These are phyloP conservation scores for Mycena galopus DNA, from an alignment of 768 basidiomycete genomes.

Conservation along the genomic window DNA sequence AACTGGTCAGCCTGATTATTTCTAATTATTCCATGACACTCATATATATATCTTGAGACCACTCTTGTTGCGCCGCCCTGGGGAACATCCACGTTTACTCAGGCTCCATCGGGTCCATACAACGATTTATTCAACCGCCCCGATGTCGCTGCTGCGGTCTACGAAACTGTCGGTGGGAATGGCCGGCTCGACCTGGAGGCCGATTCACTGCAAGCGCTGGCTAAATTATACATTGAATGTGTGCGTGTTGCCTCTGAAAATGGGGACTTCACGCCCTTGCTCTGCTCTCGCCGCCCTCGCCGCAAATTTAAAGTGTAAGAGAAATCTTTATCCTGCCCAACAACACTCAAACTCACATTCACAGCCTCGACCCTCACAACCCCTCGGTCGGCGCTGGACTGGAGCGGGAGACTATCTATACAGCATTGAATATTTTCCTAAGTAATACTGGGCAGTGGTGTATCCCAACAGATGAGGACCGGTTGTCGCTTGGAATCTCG, in stretches of 20 bases:
- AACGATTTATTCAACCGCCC: not conserved
- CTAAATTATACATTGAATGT: not conserved
- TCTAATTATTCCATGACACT: too few species aligned
- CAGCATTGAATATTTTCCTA: slow-evolving; percentile 4
- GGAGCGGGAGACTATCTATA: not conserved
- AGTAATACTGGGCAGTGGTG: not conserved
- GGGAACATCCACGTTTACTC: not conserved
- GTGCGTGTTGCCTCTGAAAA: not conserved
- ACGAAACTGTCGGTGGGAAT: not conserved
- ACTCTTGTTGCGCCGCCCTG: not conserved
- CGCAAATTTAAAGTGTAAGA: slow-evolving; percentile 3
- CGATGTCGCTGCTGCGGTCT: slow-evolving; percentile 7
- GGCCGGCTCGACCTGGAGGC: not conserved
- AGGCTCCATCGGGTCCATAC: not conserved
- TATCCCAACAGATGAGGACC: slow-evolving; percentile 1
- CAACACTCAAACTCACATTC: not conserved
- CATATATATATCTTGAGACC: not conserved
- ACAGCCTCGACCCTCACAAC: not conserved
- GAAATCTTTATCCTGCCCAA: not conserved
- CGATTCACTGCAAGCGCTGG: not conserved
- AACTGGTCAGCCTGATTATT: too few species aligned
- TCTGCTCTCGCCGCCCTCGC: not conserved
- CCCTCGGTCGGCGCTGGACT: not conserved
- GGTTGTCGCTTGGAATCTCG: slow-evolving; percentile 2
- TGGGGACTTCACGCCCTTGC: slow-evolving; percentile 2